Base-by-base conservation (phyloP, 1,284 basidiomycete species). In the Ustilago curta region DNA sequence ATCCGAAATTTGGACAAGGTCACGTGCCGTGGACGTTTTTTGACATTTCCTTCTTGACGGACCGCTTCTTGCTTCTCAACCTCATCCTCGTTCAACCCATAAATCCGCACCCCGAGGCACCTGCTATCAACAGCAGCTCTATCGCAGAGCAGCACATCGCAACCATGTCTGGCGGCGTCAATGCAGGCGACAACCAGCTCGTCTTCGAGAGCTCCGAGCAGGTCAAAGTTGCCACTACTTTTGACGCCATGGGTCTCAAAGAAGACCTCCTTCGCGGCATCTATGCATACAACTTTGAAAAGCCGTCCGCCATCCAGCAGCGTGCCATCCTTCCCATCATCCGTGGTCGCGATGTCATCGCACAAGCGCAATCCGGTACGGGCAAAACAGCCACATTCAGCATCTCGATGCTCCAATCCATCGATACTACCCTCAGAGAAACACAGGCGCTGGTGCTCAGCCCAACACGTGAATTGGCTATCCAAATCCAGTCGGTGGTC, bases 291-390 rank as follows among this genome's bases (percentile, higher is more conserved):
- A 97, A 83, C 64, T 85, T 84, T 60, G 84, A 85, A 31, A 81
- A 74, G 42, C 78, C 79, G 4, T 79, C 79, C 3, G 79, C 77
- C 6, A 80, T 80, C 55, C 81, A 80, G 52, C 65, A 70, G 52
- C 76, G 84, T 23, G 84, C 84, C 21, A 81, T 83, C 21, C 64
- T 79, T 2, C 76, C 82, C 50, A 74, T 86, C 63, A 81, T 78
- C 44, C 92, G 94, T 86, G 86, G 86, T 40, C 84, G 94, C 76
- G 95, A 98, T 88, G 95, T 97, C 70, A 97, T 97, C 85, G 95
- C 94, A 14, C 96, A 99, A 88, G 97, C 97, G 19, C 97, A 99
- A 87, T 98, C 96, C 27, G 97, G 97, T 84, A 99, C 97, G 27
- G 97, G 97, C 89, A 99, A 99, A 92, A 99, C 97, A 4, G 97